Conservation (phyloP, 352 stramenopile genomes). For the Phytophthora pini region DNA sequence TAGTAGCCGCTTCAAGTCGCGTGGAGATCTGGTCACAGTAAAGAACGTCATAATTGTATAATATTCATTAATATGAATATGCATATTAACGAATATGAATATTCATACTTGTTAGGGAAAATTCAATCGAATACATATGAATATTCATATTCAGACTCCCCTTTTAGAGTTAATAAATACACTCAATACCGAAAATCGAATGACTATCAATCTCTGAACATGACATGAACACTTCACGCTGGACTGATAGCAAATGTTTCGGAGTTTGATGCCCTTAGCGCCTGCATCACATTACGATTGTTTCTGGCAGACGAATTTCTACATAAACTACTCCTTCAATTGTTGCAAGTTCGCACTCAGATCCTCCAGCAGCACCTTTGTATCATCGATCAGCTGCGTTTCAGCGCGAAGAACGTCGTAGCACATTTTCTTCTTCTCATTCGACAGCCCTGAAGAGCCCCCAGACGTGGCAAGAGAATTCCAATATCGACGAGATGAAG, state of each 20-base stretch:
- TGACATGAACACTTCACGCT: neutral
- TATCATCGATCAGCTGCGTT: slow-evolving; percentile 84
- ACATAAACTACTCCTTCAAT: slow-evolving; percentile 29
- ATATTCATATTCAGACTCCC: too few relatives aligned
- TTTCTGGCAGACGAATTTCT: neutral
- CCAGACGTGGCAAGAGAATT: slow-evolving; percentile 15
- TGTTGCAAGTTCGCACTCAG: slow-evolving; percentile 62
- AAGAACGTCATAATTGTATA: too few relatives aligned
- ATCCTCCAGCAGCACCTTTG: slow-evolving; percentile 73
- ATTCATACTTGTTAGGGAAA: too few relatives aligned
- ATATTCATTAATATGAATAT: too few relatives aligned
- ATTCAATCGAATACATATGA: too few relatives aligned
- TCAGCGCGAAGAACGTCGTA: slow-evolving; percentile 82
- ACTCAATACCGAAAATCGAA: too few relatives aligned
- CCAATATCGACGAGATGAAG: slow-evolving; percentile 30
- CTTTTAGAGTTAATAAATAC: too few relatives aligned
- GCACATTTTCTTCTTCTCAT: slow-evolving; percentile 86
- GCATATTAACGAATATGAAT: too few relatives aligned
- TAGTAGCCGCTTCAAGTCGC: too few relatives aligned
- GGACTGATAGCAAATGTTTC: neutral
- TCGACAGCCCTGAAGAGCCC: slow-evolving; percentile 40
- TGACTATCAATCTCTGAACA: too few relatives aligned
- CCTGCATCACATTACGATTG: neutral
- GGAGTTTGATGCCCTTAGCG: neutral
- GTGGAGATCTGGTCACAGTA: too few relatives aligned